Base-by-base conservation (phyloP, 2,329 filamentous ascomycete species). In the Fusarium napiforme region DNA sequence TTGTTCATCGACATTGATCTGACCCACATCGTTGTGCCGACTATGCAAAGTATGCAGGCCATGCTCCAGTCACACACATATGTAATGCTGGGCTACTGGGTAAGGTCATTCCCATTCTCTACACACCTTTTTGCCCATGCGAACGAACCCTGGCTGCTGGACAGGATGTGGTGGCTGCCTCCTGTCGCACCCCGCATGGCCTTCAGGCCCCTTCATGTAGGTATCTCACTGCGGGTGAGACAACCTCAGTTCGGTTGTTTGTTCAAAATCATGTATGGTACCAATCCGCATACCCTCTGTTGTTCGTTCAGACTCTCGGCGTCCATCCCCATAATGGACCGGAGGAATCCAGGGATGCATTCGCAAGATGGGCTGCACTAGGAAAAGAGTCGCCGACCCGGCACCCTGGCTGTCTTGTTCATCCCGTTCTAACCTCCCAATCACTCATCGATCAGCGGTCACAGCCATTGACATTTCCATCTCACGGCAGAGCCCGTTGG, bases 341-440 rank as follows among this genome's bases (percentile, higher is more conserved):
- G 63, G 66, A 67, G 63, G 36, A 40, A 60, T 64, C 56, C 71
- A 68, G 69, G 75, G 75, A 69, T 77, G 21, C 59, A 63, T 65
- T 82, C 80, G 80, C 81, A 82, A 82, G 78, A 69, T 68, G 77
- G 74, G 71, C 81, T 81, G 59, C 60, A 80, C 77, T 80, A 76
- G 80, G 81, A 74, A 80, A 80, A 74, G 74, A 64, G 57, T 67
- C 61, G 47, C 53, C 56, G 68, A 71, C 62, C 63, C 71, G 60
- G 49, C 66, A 73, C 62, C 75, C 75, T 69, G 55, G 60, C 65
- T 69, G 49, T 49, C 67, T 65, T 53, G 19, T 52, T 58, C 36
- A 43, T 26, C 49, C 47, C 12, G 30, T 36, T 52, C n/a, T 26
- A 69, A 52, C 57, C 71, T 43, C 64, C 62, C 68, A 75, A 74